These are phyloP conservation scores for Trichosporon asahii DNA, from an alignment of 1,284 basidiomycete genomes.

Conservation along the genomic window DNA sequence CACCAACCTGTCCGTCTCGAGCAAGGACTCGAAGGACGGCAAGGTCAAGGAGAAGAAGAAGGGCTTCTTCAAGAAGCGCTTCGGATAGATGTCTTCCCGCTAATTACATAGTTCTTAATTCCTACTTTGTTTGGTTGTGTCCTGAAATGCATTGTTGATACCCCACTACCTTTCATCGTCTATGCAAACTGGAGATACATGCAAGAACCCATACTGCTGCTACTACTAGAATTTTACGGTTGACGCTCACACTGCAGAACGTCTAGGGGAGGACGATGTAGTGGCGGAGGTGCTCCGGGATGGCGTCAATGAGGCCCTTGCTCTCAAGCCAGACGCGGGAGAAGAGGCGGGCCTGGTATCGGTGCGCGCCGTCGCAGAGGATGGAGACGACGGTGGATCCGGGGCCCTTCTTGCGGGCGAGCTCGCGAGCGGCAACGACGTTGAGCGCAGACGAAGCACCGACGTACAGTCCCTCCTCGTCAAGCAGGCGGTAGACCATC, in stretches of 20 bases:
- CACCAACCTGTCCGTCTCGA: slow-evolving; percentile 11
- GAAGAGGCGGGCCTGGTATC: slow-evolving; percentile 91
- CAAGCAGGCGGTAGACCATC: slow-evolving; percentile 90
- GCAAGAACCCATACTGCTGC: background rate
- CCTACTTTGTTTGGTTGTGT: background rate
- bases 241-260: too few relatives aligned
- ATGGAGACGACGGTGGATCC: slow-evolving; percentile 83
- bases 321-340: slow-evolving; percentile 88
- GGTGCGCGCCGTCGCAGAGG: slow-evolving; percentile 24
- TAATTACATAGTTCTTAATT: too few relatives aligned
- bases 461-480: slow-evolving; percentile 90
- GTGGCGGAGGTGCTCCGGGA: slow-evolving; percentile 76
- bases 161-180: background rate
- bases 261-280: slow-evolving; percentile 77
- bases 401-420: slow-evolving; percentile 76
- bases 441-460: slow-evolving; percentile 96
- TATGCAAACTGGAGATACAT: slow-evolving; percentile 2
- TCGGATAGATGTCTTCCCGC: background rate
- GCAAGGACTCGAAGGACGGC: slow-evolving; percentile 43
- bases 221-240: slow-evolving; percentile 1
- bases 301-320: slow-evolving; percentile 74
- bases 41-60: slow-evolving; percentile 63
- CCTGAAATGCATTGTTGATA: slow-evolving; percentile 6
- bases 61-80: slow-evolving; percentile 59
- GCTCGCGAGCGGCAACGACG: slow-evolving; percentile 85